Evolutionary conservation across 2,329 filamentous ascomycete genomes (phyloP), one percentile per base, ranked within the genome.

Genomic region (Geosmithia morbida): DNA sequence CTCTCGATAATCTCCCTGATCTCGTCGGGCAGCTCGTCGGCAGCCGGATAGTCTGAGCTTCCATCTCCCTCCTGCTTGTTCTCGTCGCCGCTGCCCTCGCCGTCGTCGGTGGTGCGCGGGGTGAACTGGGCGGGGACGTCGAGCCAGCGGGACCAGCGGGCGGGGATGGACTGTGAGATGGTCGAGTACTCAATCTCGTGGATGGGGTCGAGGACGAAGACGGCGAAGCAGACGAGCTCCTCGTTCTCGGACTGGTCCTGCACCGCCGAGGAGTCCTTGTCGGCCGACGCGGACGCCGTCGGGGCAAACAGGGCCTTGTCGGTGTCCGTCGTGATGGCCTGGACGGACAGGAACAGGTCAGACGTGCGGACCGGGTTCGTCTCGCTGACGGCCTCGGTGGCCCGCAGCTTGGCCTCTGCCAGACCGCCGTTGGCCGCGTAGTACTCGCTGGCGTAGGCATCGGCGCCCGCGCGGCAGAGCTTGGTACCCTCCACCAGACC

Each of bases 261-360:
- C 1, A 75, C 73, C 16, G 67, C 65, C 17, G 70, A 69, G 6
- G 72, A 65, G 51, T 74, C 69, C 59, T 76, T 74, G 51, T 79
- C 74, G 52, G 75, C 74, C 48, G 75, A 69, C 49, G 63, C 64
- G 0, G 69, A 66, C 3, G 75, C 55, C 55, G 72, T 63, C 59
- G 77, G 65, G 54, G 79, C 68, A 60, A 95, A 95, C 1, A 94
- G 69, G 1, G 79, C 75, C 48, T 72, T 68, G 51, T 84, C 79
- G 1, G 68, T 68, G 8, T 79, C 72, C 52, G 84, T 75, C 46
- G 70, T 74, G 56, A 97, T 79, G 10, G 92, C 87, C 66, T 98
- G 92, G 33, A 98, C 82, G n/a, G 89, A 80, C 30, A 98, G 73
- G 74, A 98, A 98, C 52, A 98, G 85, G 61, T 98, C 87, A 50